A percentile compares a stretch with the other conserved stretches of the same genome.
Conservation (phyloP, 371 early-diverging fungal genomes). For the Conidiobolus incongruus region DNA sequence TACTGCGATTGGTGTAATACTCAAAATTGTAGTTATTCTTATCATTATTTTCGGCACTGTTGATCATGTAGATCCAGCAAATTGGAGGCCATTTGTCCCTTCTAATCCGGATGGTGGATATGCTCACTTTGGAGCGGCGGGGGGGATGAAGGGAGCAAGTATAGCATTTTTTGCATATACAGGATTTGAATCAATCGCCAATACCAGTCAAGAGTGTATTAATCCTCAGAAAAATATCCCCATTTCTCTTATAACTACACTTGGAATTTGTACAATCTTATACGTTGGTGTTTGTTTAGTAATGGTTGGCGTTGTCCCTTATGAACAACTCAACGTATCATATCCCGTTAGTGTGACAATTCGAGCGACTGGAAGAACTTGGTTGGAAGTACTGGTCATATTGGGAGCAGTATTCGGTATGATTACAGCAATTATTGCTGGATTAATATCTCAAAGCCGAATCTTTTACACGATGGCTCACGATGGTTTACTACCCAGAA, state of each 20-base stretch:
- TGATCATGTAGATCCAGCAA: slow-evolving; percentile 34
- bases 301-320: slow-evolving; percentile 48
- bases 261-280: slow-evolving; percentile 47
- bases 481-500: slow-evolving; percentile 10
- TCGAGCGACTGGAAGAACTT: slow-evolving; percentile 21
- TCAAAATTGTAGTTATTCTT: slow-evolving; percentile 53
- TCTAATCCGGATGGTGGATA: slow-evolving; percentile 23
- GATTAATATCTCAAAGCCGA: slow-evolving; percentile 51
- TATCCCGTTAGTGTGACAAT: slow-evolving; percentile 45
- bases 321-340: slow-evolving; percentile 17
- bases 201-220: slow-evolving; percentile 63
- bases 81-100: slow-evolving; percentile 66
- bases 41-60: slow-evolving; percentile 49
- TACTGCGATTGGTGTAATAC: slow-evolving; percentile 35
- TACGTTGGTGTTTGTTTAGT: slow-evolving; percentile 46
- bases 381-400: slow-evolving; percentile 45
- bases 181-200: slow-evolving; percentile 78
- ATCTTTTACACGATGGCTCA: slow-evolving; percentile 70
- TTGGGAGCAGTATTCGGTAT: slow-evolving; percentile 16
- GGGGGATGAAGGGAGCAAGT: slow-evolving; percentile 47
- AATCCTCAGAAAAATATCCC: slow-evolving; percentile 68
- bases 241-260: slow-evolving; percentile 58
- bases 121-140: slow-evolving; percentile 39
- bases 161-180: slow-evolving; percentile 74
- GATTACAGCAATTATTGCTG: not conserved